These are phyloP conservation scores for Gaertneriomyces sp. DNA, from an alignment of 192 early-diverging fungal genomes.

Conservation along the genomic window DNA sequence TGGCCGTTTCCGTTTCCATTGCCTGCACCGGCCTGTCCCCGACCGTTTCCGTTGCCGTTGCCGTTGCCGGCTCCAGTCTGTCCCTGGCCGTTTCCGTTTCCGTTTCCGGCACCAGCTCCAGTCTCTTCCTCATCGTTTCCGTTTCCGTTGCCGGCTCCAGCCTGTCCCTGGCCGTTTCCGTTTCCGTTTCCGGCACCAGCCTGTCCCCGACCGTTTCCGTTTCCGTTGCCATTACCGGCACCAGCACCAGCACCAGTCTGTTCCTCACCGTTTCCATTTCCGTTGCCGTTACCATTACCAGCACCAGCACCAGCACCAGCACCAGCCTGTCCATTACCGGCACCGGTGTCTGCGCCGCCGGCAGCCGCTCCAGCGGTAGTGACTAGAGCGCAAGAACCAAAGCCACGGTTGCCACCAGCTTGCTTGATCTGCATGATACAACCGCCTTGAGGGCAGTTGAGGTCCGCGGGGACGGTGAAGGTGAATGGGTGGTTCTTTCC, in stretches of 20 bases:
- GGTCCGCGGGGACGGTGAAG: slow-evolving; percentile 24
- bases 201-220: not conserved
- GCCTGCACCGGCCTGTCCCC: not conserved
- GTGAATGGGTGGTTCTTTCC: slow-evolving; percentile 5
- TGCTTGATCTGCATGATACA: slow-evolving; percentile 24
- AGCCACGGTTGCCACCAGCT: slow-evolving; percentile 7
- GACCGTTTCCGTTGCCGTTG: too few species aligned
- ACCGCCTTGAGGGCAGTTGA: slow-evolving; percentile 16
- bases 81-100: too few species aligned
- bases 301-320: slow-evolving; percentile 6
- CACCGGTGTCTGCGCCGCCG: not conserved
- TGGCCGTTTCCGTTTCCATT: not conserved
- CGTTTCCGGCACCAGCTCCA: not conserved
- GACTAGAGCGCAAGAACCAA: slow-evolving; percentile 18
- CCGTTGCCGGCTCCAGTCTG: slow-evolving; percentile 1
- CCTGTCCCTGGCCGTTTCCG: not conserved
- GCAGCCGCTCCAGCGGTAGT: slow-evolving; percentile 1
- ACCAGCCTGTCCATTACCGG: not conserved
- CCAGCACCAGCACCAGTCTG: not conserved
- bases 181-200: not conserved
- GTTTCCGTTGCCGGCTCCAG: not conserved
- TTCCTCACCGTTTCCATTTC: not conserved
- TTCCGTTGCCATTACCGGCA: not conserved
- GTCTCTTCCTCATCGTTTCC: not conserved
- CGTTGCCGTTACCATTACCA: not conserved